These are phyloP conservation scores for Tolypocladium pustulatum DNA, from an alignment of 2,329 filamentous ascomycete genomes.

Conservation along the genomic window DNA sequence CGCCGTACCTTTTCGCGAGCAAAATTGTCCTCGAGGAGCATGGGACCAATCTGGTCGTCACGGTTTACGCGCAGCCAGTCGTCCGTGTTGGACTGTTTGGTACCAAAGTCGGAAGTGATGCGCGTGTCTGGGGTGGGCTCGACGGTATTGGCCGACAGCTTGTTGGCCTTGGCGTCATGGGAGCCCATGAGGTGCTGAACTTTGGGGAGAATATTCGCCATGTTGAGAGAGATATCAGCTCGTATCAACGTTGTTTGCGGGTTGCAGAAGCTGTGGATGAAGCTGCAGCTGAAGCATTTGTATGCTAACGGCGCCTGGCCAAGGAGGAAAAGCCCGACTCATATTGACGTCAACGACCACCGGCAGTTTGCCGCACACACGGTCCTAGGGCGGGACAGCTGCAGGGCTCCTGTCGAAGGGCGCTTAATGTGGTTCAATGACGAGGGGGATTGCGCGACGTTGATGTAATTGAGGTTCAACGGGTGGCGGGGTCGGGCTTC, in stretches of 20 bases:
- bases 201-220: neutral
- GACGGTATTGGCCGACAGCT: slow-evolving; percentile 48
- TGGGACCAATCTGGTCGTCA: slow-evolving; percentile 54
- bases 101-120: slow-evolving; percentile 69
- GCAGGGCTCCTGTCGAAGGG: neutral
- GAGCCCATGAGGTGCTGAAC: slow-evolving; percentile 19
- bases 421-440: neutral
- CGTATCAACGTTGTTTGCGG: neutral
- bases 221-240: neutral
- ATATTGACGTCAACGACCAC: neutral
- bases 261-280: too few species aligned
- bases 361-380: neutral
- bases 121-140: slow-evolving; percentile 46
- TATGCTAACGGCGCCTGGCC: neutral
- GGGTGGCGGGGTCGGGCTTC: neutral
- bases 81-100: slow-evolving; percentile 63
- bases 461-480: neutral
- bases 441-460: neutral
- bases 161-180: slow-evolving; percentile 44
- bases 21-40: slow-evolving; percentile 54
- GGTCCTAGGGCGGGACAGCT: neutral
- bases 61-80: slow-evolving; percentile 62
- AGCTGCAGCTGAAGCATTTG: too few species aligned
- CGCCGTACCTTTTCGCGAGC: slow-evolving; percentile 52
- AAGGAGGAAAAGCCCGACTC: neutral